Evolutionary conservation across 2,329 filamentous ascomycete genomes (phyloP).

Genomic region (Diaporthe eres): DNA sequence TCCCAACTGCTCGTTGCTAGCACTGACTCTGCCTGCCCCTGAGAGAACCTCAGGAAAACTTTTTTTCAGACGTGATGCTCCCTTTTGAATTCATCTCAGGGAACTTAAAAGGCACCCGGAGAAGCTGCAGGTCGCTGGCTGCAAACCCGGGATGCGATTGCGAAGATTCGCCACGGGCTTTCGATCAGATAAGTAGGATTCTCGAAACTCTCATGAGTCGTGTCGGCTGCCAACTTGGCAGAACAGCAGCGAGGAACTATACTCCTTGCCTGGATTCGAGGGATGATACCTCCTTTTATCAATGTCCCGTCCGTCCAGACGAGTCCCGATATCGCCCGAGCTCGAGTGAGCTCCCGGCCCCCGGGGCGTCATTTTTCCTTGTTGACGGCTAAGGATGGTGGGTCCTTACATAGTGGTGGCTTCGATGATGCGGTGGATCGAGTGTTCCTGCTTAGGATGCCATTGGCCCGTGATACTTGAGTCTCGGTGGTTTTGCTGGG

Average conservation of each 20-base stretch:
- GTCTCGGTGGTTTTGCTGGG: conserved; percentile 45
- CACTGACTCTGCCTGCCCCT: conserved; percentile 21
- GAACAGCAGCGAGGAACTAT: not conserved
- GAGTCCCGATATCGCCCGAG: conserved; percentile 43
- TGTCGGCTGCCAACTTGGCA: conserved; percentile 33
- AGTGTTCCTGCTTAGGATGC: conserved; percentile 44
- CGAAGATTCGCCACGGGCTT: conserved; percentile 5
- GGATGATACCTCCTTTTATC: conserved; percentile 33
- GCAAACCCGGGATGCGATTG: not conserved
- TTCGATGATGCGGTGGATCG: conserved; percentile 43
- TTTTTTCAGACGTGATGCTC: not conserved
- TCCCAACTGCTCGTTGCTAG: conserved; percentile 1
- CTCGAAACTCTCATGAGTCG: conserved; percentile 33
- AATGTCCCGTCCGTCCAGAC: conserved; percentile 7
- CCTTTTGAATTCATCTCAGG: conserved; percentile 1
- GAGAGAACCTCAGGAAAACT: not conserved
- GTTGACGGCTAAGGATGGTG: conserved; percentile 43
- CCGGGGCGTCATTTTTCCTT: conserved; percentile 45
- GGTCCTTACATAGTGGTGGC: conserved; percentile 45
- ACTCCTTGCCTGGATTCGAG: not conserved
- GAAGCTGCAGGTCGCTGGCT: conserved; percentile 12
- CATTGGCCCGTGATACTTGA: conserved; percentile 49
- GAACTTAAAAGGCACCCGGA: not conserved
- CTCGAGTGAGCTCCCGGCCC: conserved; percentile 36
- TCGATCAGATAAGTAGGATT: conserved; percentile 16